A percentile compares a stretch with the other conserved stretches of the same genome.
Conservation (phyloP, 1,284 basidiomycete genomes). For the Cerioporus squamosus region DNA sequence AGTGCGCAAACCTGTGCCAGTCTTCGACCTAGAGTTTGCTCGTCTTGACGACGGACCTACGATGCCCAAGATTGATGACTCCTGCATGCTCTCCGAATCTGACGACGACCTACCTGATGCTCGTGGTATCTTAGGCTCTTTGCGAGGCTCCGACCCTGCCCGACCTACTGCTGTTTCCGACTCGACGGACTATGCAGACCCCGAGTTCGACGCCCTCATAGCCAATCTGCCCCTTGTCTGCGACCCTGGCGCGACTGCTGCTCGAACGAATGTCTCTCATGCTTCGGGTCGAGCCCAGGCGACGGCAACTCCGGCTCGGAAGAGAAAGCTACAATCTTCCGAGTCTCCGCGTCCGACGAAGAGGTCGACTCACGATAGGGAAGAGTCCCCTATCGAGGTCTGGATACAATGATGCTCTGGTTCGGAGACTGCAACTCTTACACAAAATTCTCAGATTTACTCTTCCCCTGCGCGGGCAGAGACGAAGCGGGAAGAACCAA, state of each 20-base stretch:
- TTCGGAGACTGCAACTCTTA: neutral
- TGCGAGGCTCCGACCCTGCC: slow-evolving; percentile 2
- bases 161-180: slow-evolving; percentile 11
- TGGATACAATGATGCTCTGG: neutral
- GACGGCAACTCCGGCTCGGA: slow-evolving; percentile 1
- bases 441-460: neutral
- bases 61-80: slow-evolving; percentile 13
- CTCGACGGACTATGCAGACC: slow-evolving; percentile 42
- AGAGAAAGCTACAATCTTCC: slow-evolving; percentile 10
- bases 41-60: slow-evolving; percentile 42
- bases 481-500: neutral
- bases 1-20: slow-evolving; percentile 39
- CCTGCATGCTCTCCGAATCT: slow-evolving; percentile 29
- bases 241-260: too few species aligned
- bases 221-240: slow-evolving; percentile 21
- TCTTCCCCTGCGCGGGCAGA: slow-evolving; percentile 3
- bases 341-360: neutral
- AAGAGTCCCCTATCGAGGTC: slow-evolving; percentile 11
- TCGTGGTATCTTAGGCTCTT: slow-evolving; percentile 37
- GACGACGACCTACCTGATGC: slow-evolving; percentile 52
- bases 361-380: neutral
- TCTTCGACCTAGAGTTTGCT: slow-evolving; percentile 59
- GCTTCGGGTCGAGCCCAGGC: neutral
- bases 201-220: slow-evolving; percentile 43
- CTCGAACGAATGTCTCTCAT: too few species aligned